Evolutionary conservation across 176 grass and related monocot genomes (phyloP), one percentile per base, ranked within the genome.

Genomic region (Hordeum marinum): DNA sequence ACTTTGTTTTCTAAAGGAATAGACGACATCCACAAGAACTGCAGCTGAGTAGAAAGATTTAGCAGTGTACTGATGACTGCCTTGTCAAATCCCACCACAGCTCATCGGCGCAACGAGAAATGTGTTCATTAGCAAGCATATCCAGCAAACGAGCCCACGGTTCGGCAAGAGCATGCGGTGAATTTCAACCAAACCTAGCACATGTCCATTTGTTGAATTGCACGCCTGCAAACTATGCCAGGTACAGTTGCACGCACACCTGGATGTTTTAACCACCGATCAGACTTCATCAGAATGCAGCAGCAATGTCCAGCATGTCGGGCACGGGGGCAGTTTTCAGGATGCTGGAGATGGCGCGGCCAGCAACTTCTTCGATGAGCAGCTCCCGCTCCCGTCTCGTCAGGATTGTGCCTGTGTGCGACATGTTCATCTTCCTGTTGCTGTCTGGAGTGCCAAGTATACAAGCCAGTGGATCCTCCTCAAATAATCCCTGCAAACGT

Each of bases 381-480:
- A 63, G 45, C 24, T 88, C 76, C 31, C 77, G 45, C 24, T 88
- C 76, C 31, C 77, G 85, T 82, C 72, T 63, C 79, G 9, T 93
- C 50, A 75, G 63, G 20, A 59, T 13, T 21, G 60, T 57, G 24
- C 42, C 64, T 27, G 11, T 71, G 45, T 67, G 9, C n/a, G 1
- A 40, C 17, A 24, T 71, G 58, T 9, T 84, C 58, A 32, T 76
- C 78, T 92, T 93, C 25, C 21, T 85, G 62, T 46, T 11, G 72
- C 54, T 25, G 62, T 71, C 83, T 29, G 80, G 31, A 45, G 77
- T 85, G 79, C 93, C 87, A 32, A 98, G 87, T 50, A 95, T 43
- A 63, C 83, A 91, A 13, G 89, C 89, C 43, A 95, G 60, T 21
- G 96, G 88, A 67, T 98, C 90, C 24, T 86, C 87, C 81, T 78